Evolutionary conservation across 1,284 basidiomycete species (phyloP).

Genomic region (Tilletia indica): DNA sequence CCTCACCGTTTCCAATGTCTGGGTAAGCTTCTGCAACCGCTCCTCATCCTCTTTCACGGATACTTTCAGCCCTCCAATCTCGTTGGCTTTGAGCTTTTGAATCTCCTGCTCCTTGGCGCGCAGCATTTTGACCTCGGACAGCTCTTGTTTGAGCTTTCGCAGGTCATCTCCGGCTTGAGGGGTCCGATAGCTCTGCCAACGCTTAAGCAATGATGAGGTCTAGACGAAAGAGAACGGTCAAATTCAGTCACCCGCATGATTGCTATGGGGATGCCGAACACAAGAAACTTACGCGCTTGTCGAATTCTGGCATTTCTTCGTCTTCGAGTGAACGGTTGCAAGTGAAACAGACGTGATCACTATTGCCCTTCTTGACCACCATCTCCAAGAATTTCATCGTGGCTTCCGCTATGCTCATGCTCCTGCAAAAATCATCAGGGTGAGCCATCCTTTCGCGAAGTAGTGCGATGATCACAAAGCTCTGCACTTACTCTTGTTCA

Average conservation of each 20-base stretch:
- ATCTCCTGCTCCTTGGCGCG: conserved; percentile 1
- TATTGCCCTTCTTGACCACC: conserved; percentile 66
- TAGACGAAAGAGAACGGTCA: not conserved
- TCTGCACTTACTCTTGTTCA: not conserved
- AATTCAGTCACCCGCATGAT: not conserved
- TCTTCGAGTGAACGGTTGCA: conserved; percentile 72
- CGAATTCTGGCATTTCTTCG: conserved; percentile 60
- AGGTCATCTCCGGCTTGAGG: not conserved
- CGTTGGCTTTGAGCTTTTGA: not conserved
- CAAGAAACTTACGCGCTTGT: conserved; percentile 22
- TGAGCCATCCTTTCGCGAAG: too few species aligned
- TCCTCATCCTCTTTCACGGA: not conserved
- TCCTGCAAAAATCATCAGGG: conserved; percentile 19
- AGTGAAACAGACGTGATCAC: conserved; percentile 70
- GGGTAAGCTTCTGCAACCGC: not conserved
- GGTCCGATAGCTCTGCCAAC: not conserved
- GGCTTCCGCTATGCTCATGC: conserved; percentile 46
- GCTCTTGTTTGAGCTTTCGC: not conserved
- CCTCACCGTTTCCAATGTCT: not conserved
- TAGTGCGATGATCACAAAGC: too few species aligned
- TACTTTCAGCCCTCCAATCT: not conserved
- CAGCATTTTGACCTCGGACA: not conserved
- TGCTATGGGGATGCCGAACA: not conserved
- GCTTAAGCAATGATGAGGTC: not conserved
- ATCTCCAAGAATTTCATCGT: conserved; percentile 65